Evolutionary conservation across 202 grass and related monocot species (phyloP).

Genomic region (Hordeum pubiflorum): DNA sequence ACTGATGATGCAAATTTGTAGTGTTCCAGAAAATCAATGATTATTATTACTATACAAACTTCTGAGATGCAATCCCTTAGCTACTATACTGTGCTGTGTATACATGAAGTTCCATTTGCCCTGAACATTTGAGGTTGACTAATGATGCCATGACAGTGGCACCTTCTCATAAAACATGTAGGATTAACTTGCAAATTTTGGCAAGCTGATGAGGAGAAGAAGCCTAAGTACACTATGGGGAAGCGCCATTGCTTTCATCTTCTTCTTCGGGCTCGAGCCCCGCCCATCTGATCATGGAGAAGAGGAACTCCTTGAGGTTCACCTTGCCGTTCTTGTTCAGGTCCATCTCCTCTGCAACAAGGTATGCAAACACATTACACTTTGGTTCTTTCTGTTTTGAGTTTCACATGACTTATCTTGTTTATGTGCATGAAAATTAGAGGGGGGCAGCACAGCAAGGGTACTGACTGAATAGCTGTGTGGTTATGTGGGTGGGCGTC

Average conservation of each 20-base stretch:
- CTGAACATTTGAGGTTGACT: neutral
- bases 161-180: neutral
- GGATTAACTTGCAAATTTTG: neutral
- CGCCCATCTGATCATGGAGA: slow-evolving; percentile 55
- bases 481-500: slow-evolving; percentile 39
- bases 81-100: neutral
- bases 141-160: no score
- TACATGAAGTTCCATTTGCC: neutral
- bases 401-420: neutral
- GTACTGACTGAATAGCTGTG: slow-evolving; percentile 57
- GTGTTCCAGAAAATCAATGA: neutral
- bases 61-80: neutral
- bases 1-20: neutral
- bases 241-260: slow-evolving; percentile 1
- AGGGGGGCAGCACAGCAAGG: neutral
- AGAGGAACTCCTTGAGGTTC: slow-evolving; percentile 72
- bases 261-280: slow-evolving; percentile 49
- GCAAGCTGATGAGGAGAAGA: neutral
- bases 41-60: neutral
- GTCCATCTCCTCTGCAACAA: slow-evolving; percentile 72
- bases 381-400: neutral
- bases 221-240: neutral
- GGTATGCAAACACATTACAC: neutral
- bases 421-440: neutral
- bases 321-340: slow-evolving; percentile 56